These are phyloP conservation scores for Naegleria fowleri DNA, from an alignment of 208 protist genomes.

Conservation along the genomic window DNA sequence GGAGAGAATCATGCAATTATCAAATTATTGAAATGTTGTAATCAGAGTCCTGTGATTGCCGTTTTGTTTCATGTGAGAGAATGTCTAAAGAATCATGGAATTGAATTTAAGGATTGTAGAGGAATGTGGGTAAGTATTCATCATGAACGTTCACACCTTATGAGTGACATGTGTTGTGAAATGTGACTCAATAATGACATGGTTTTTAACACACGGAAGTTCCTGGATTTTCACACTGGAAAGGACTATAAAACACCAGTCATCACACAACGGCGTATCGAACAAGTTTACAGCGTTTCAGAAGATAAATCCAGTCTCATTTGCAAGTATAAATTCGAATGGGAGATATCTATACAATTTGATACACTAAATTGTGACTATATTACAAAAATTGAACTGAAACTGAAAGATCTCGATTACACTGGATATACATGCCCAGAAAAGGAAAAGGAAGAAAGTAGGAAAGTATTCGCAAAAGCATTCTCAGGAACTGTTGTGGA, in stretches of 20 bases:
- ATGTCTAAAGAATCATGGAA: not conserved
- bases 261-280: not conserved
- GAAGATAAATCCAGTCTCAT: not conserved
- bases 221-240: slow-evolving; percentile 11
- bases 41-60: slow-evolving; percentile 1
- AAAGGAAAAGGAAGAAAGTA: not conserved
- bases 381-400: not conserved
- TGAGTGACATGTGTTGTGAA: no score
- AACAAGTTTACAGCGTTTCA: not conserved
- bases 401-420: not conserved
- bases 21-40: not conserved
- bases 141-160: no score
- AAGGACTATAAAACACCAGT: not conserved
- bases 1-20: not conserved
- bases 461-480: not conserved
- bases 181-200: no score
- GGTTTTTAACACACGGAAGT: no score
- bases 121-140: not conserved
- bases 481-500: not conserved
- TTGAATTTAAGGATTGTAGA: slow-evolving; percentile 19
- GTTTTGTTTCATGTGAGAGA: not conserved
- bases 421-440: not conserved
- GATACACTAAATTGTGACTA: not conserved
- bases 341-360: not conserved
- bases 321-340: slow-evolving; percentile 3